Conservation (phyloP, 2,329 filamentous ascomycete genomes). For the Cladosporium sp. region DNA sequence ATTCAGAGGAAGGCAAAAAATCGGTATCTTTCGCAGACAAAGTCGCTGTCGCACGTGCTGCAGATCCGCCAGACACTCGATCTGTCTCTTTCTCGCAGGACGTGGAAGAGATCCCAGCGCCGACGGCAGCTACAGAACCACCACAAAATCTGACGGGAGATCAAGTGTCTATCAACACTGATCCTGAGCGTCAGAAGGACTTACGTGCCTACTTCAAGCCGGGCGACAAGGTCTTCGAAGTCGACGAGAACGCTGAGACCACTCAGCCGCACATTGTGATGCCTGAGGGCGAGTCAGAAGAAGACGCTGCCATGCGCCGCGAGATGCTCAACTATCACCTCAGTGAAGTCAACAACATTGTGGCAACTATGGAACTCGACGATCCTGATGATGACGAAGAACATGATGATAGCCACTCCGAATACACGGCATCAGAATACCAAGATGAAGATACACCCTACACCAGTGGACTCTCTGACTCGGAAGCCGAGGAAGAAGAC, state of each 20-base stretch:
- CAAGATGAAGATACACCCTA: slow-evolving; percentile 38
- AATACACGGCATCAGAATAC: slow-evolving; percentile 24
- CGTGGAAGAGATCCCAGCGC: slow-evolving; percentile 30
- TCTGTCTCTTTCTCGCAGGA: slow-evolving; percentile 31
- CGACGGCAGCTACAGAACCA: not conserved
- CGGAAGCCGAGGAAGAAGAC: slow-evolving; percentile 63
- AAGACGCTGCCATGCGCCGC: slow-evolving; percentile 74
- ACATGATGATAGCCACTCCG: slow-evolving; percentile 48
- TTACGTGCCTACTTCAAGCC: slow-evolving; percentile 30
- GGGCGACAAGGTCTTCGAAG: slow-evolving; percentile 39
- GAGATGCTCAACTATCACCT: slow-evolving; percentile 90
- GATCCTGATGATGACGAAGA: slow-evolving; percentile 45
- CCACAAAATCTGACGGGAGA: not conserved
- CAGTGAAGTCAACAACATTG: slow-evolving; percentile 83
- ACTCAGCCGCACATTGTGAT: slow-evolving; percentile 50
- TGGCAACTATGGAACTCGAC: slow-evolving; percentile 85
- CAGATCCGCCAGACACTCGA: slow-evolving; percentile 28
- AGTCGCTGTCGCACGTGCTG: slow-evolving; percentile 32
- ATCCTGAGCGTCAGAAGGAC: slow-evolving; percentile 23
- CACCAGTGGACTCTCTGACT: slow-evolving; percentile 53
- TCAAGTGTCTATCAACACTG: slow-evolving; percentile 3
- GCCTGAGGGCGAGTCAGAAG: slow-evolving; percentile 69
- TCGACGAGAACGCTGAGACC: slow-evolving; percentile 41
- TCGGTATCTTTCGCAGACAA: slow-evolving; percentile 33
- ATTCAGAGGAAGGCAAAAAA: slow-evolving; percentile 31